phyloP scores from a whole-genome alignment of 208 protist genomes.

The Polymyxa betae region DNA sequence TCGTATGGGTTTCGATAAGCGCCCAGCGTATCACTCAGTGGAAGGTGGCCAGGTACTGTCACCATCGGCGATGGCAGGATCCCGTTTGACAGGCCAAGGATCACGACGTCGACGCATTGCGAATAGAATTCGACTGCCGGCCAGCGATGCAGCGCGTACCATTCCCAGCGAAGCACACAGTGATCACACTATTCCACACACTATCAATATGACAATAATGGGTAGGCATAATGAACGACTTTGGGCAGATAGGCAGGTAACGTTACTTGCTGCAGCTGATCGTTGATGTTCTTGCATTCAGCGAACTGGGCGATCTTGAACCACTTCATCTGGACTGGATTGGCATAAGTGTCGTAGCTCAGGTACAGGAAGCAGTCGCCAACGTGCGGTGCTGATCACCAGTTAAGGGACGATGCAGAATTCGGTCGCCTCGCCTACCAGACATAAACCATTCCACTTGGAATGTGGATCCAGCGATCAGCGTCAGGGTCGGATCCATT shows the following conservation, averaged over 20 bases:
- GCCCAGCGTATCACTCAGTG: not conserved
- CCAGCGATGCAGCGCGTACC: not conserved
- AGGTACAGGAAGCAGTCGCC: not conserved
- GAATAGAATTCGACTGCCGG: not conserved
- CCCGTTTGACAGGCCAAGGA: not conserved
- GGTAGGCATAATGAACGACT: not conserved
- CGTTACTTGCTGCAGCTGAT: not conserved
- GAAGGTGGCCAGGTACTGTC: not conserved
- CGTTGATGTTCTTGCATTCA: not conserved
- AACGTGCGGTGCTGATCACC: not conserved
- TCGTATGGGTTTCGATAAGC: not conserved
- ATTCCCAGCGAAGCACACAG: not conserved
- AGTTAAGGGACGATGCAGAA: not conserved
- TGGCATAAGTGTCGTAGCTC: not conserved
- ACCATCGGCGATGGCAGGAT: not conserved
- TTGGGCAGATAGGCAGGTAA: not conserved
- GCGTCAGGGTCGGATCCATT: not conserved
- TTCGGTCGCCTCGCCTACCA: not conserved
- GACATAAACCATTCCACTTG: not conserved
- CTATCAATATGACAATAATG: not conserved
- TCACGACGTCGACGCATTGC: not conserved
- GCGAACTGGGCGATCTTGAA: not conserved
- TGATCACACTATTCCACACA: not conserved
- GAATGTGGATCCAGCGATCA: not conserved
- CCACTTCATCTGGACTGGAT: not conserved